Evolutionary conservation across 2,329 filamentous ascomycete genomes (phyloP), one percentile per base, ranked within the genome.

Genomic region (Exophiala alcalophila): DNA sequence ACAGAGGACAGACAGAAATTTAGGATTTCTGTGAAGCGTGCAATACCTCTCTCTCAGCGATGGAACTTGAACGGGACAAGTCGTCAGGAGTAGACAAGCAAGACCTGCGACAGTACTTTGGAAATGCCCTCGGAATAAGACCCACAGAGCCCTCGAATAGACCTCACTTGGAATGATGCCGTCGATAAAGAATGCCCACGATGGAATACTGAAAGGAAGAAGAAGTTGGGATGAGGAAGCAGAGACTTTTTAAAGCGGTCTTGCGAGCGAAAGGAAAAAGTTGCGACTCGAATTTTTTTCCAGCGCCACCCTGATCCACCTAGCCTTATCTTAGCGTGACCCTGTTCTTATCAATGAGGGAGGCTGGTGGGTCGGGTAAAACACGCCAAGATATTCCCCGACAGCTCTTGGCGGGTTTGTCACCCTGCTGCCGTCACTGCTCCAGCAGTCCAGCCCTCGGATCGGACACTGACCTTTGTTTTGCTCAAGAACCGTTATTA

Each of bases 141-240:
- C 44, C 47, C 46, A 47, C 50, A 40, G 40, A 52, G 43, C 46
- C 47, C 46, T 52, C 50, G 50, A n/a, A 50, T 50, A 46, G 42
- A 52, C 46, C 24, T 52, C 47, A 42, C 32, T 16, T n/a, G 30
- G 32, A 47, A 27, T 47, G 46, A 52, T 47, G 47, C 47, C 50
- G 47, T 50, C 50, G 50, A 47, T 32, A 33, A 49, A 32, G 26
- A 26, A 47, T 49, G 44, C 41, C 45, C 40, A 46, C 49, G 21
- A 44, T 51, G 30, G 39, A 49, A 49, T 45, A 43, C 21, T 46
- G 35, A 24, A 28, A 40, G 38, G 32, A 19, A 41, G 44, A 26
- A 14, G 9, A 32, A 29, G 18, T 32, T 26, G 9, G 18, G 21
- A 33, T 26, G 21, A 16, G 24, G 15, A 29, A 19, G 25, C 12